Conservation (phyloP, 306 rosid genomes). For the Begonia masoniana region DNA sequence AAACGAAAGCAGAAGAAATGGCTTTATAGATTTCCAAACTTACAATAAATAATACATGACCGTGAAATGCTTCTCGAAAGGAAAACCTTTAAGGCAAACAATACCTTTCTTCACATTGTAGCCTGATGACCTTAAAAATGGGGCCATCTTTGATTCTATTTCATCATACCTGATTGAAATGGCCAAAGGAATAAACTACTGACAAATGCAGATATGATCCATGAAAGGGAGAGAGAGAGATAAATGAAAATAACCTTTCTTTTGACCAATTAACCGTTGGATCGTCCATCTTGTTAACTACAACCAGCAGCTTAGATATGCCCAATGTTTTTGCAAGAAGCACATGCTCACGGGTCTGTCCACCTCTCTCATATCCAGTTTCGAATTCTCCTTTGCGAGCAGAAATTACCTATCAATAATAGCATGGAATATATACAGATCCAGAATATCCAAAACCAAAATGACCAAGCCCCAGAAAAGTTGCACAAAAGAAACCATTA, state of each 20-base stretch:
- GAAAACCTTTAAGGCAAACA: not conserved
- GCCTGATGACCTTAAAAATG: slow-evolving; percentile 75
- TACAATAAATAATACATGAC: no score
- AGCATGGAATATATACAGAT: slow-evolving; percentile 3
- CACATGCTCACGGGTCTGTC: slow-evolving; percentile 98
- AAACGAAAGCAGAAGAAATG: no score
- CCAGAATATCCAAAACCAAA: slow-evolving; percentile 3
- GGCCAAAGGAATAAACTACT: no score
- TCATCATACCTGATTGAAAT: slow-evolving; percentile 59
- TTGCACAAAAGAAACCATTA: slow-evolving; percentile 3
- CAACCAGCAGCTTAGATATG: slow-evolving; percentile 80
- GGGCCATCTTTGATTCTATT: slow-evolving; percentile 80
- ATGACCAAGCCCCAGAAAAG: not conserved
- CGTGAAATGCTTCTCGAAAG: no score
- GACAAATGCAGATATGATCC: slow-evolving; percentile 1
- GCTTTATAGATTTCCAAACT: no score
- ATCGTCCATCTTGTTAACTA: slow-evolving; percentile 94
- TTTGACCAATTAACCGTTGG: slow-evolving; percentile 93
- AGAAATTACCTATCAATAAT: slow-evolving; percentile 66
- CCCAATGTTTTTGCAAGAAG: slow-evolving; percentile 96
- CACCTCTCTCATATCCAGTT: slow-evolving; percentile 98
- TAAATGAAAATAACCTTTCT: slow-evolving; percentile 50
- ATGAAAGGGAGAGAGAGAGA: not conserved
- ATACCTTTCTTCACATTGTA: slow-evolving; percentile 95
- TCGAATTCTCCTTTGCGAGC: slow-evolving; percentile 99